phyloP scores from a whole-genome alignment of 2,329 filamentous ascomycete genomes.

The Aspergillus pseudoterreus region DNA sequence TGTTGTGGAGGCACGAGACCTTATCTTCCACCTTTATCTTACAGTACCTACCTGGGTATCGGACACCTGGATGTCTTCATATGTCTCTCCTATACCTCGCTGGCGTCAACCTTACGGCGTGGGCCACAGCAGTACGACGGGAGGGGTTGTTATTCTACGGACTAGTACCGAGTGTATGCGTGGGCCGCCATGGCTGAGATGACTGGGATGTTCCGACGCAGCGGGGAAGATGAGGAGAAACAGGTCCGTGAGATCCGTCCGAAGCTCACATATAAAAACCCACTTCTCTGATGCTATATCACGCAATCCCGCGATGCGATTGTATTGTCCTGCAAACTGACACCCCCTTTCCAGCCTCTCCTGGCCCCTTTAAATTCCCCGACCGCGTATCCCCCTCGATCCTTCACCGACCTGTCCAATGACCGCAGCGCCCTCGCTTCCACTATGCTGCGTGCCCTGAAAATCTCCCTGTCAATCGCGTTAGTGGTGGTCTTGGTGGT shows the following conservation, averaged over 20 bases:
- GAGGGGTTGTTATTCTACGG: no score
- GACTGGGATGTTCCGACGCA: neutral
- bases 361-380: slow-evolving; percentile 1
- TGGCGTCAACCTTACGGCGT: no score
- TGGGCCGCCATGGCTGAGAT: neutral
- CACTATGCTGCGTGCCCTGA: slow-evolving; percentile 17
- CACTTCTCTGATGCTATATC: neutral
- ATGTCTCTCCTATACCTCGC: no score
- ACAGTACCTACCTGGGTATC: no score
- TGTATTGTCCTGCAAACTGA: neutral
- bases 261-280: neutral
- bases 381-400: neutral
- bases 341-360: slow-evolving; percentile 13
- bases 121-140: no score
- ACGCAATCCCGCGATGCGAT: slow-evolving; percentile 2
- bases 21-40: neutral
- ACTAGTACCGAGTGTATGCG: no score
- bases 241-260: slow-evolving; percentile 17
- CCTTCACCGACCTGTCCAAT: neutral
- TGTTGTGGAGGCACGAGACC: neutral
- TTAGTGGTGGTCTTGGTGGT: slow-evolving; percentile 20
- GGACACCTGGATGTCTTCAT: no score
- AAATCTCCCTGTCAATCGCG: slow-evolving; percentile 14
- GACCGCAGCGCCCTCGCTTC: neutral
- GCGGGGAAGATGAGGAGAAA: slow-evolving; percentile 27